Percentiles rank a stretch among this genome's conserved stretches.
Conservation (phyloP, 148 eudicot species). For the Talinum fruticosum region DNA sequence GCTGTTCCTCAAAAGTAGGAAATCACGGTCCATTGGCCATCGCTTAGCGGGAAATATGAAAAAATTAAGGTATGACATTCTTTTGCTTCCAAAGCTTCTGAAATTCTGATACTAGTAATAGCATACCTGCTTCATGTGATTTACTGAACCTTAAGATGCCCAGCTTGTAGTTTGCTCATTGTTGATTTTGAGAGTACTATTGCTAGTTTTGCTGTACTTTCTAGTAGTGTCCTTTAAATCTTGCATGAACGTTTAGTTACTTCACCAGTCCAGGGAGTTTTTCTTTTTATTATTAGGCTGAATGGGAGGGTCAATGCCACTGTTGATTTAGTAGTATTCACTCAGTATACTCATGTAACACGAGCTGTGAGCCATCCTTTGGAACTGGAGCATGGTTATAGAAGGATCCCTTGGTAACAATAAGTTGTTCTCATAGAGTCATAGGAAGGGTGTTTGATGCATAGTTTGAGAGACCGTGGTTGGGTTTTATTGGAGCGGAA, state of each 20-base stretch:
- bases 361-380: slow-evolving; percentile 5
- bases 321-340: not conserved
- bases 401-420: not conserved
- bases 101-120: slow-evolving; percentile 5
- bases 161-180: no score
- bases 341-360: slow-evolving; percentile 9
- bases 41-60: slow-evolving; percentile 88
- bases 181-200: not conserved
- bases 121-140: not conserved
- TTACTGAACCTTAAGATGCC: not conserved
- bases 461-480: not conserved
- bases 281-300: slow-evolving; percentile 1
- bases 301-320: not conserved
- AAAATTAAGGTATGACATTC: slow-evolving; percentile 68
- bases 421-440: no score
- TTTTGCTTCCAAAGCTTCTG: not conserved
- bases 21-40: slow-evolving; percentile 79
- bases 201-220: not conserved
- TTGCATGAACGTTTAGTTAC: not conserved
- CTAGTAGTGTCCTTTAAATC: not conserved
- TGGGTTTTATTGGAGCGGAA: not conserved
- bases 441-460: not conserved
- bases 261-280: not conserved
- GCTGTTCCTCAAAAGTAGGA: slow-evolving; percentile 76
- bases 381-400: not conserved